A percentile compares a stretch with the other conserved stretches of the same genome.
Conservation (phyloP, 805 yeast species). For the Osmozyma mogii region DNA sequence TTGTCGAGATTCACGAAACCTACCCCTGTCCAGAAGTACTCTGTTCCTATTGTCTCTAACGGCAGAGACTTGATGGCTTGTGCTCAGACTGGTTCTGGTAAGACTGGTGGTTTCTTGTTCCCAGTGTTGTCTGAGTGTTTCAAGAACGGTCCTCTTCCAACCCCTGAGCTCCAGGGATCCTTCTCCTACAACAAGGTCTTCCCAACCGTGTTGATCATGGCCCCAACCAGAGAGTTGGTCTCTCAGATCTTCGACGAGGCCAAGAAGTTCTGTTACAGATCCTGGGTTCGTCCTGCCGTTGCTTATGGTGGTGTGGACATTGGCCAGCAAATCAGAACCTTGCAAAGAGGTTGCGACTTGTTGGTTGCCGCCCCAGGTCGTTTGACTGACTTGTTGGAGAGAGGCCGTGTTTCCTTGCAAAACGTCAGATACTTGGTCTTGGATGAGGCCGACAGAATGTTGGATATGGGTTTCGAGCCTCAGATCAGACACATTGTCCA, state of each 20-base stretch:
- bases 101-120: constrained; percentile 98
- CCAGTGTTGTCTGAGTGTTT: constrained; percentile 92
- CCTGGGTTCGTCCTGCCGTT: constrained; percentile 95
- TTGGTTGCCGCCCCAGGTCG: constrained; percentile 99
- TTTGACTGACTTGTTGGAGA: constrained; percentile 88
- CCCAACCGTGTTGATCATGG: constrained; percentile 93
- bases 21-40: constrained; percentile 93
- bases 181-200: constrained; percentile 70
- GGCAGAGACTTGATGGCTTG: constrained; percentile 95
- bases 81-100: constrained; percentile 99
- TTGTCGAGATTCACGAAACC: constrained; percentile 91
- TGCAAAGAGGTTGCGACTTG: constrained; percentile 88
- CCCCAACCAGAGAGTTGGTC: constrained; percentile 99
- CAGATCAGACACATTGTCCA: constrained; percentile 93
- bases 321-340: constrained; percentile 75
- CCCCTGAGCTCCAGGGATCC: constrained; percentile 39
- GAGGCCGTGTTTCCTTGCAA: constrained; percentile 84
- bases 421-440: constrained; percentile 90
- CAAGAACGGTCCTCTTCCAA: constrained; percentile 74
- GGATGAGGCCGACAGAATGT: constrained; percentile 99
- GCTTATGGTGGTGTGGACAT: constrained; percentile 99
- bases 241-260: constrained; percentile 96
- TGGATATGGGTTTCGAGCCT: constrained; percentile 99
- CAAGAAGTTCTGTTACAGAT: constrained; percentile 90
- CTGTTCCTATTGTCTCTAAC: constrained; percentile 82